Evolutionary conservation across 768 basidiomycete species (phyloP).

Genomic region (Lentinus tigrinus): DNA sequence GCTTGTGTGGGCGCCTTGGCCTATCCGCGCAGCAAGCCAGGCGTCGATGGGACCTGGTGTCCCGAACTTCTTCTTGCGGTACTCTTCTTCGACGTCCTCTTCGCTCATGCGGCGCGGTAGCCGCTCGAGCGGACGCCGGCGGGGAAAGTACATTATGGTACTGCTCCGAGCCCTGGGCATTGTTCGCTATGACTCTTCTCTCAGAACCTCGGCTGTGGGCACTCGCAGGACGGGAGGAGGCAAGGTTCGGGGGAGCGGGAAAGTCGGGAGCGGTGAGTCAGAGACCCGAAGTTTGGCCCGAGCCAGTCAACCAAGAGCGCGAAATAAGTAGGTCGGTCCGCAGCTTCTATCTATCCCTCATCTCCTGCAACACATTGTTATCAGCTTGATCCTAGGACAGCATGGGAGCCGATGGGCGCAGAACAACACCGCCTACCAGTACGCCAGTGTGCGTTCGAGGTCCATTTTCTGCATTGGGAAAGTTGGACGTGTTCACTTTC

Average conservation of each 20-base stretch:
- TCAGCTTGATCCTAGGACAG: slow-evolving; percentile 11
- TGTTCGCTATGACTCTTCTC: neutral
- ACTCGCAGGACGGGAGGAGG: neutral
- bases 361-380: slow-evolving; percentile 5
- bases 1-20: neutral
- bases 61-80: neutral
- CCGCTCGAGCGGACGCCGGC: neutral
- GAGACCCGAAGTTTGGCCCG: neutral
- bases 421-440: too few relatives aligned
- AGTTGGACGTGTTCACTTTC: too few relatives aligned
- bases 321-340: slow-evolving; percentile 1
- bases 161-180: neutral
- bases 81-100: neutral
- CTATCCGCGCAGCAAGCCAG: slow-evolving; percentile 10
- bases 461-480: too few relatives aligned
- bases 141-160: neutral
- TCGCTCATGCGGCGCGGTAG: neutral
- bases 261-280: neutral
- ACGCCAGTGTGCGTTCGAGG: too few relatives aligned
- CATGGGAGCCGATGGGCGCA: neutral
- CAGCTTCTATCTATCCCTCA: slow-evolving; percentile 10
- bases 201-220: neutral
- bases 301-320: neutral
- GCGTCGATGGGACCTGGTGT: slow-evolving; percentile 6
- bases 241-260: neutral